Base-by-base conservation (phyloP, 2,329 filamentous ascomycete species). In the Berkeleyomyces rouxiae region DNA sequence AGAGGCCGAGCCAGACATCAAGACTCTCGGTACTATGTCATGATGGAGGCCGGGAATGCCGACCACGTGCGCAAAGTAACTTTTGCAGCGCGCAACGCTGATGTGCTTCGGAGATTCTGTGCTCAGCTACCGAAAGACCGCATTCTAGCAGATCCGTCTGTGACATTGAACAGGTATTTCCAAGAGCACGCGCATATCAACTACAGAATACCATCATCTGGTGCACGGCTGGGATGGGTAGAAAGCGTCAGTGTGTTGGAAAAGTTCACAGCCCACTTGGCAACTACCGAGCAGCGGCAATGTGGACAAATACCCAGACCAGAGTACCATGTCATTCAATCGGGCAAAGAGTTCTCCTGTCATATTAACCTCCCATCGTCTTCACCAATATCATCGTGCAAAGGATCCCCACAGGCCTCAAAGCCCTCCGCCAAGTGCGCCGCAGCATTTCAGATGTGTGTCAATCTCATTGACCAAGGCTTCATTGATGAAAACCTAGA, bases 371-470 rank as follows among this genome's bases (percentile, higher is more conserved):
- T 99, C 33, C 92, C 93, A 0, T 81, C 84, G 10, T 79, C 78
- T 31, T 87, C 90, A 0, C 90, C 89, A 0, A 75, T 96, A 43
- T 80, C 79, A 62, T 83, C 82, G 39, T 78, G 82, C 4, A 77
- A 78, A 10, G 92, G 93, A 4, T 76, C 74, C 6, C 74, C 82
- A 0, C 82, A 85, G 62, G 71, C 76, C 6, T 88, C 79, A 63
- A 97, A 96, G 72, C 78, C 84, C 39, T 74, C 86, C 16, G 92
- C 93, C 3, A 95, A 93, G 71, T 89, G 88, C 67, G 89, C 91
- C 0, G 92, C 91, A 2, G 92, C 93, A 0, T 97, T 92, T 70
- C 82, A 90, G 69, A 82, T 87, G 59, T 96, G 91, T 69, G 71
- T 90, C 1, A 71, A 83, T 65, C 77, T 99, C 13, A 77, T 85